phyloP scores from a whole-genome alignment of 805 yeast genomes.

The Suhomyces kilbournensis region DNA sequence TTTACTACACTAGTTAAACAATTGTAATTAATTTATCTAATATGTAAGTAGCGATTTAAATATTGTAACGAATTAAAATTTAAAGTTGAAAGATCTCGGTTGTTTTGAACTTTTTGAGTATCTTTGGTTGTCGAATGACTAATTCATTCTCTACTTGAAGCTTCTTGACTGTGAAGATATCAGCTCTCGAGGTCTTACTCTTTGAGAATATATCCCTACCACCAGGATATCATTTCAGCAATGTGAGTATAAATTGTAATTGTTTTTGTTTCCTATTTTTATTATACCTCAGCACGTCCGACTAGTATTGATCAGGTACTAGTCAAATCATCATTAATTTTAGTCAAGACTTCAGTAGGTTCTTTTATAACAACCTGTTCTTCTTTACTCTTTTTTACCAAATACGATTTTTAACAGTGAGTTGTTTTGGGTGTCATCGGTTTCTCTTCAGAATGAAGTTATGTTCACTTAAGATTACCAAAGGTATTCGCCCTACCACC shows the following conservation, averaged over 20 bases:
- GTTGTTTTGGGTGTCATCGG: not conserved
- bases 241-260: not conserved
- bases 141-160: not conserved
- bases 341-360: not conserved
- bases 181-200: not conserved
- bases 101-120: too few relatives aligned
- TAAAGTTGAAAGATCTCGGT: not conserved
- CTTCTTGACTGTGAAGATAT: not conserved
- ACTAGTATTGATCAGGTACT: not conserved
- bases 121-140: not conserved
- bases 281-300: not conserved
- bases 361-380: not conserved
- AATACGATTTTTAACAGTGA: not conserved
- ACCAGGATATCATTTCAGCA: not conserved
- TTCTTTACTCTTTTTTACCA: not conserved
- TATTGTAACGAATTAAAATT: too few relatives aligned
- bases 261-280: not conserved
- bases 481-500: not conserved
- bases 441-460: not conserved
- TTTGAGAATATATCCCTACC: not conserved
- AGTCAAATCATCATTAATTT: not conserved
- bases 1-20: too few relatives aligned
- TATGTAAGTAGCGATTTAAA: too few relatives aligned
- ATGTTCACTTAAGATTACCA: not conserved
- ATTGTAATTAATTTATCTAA: not conserved